Evolutionary conservation across 139 green algal species (phyloP).

Genomic region (Spirogloea muscicola): DNA sequence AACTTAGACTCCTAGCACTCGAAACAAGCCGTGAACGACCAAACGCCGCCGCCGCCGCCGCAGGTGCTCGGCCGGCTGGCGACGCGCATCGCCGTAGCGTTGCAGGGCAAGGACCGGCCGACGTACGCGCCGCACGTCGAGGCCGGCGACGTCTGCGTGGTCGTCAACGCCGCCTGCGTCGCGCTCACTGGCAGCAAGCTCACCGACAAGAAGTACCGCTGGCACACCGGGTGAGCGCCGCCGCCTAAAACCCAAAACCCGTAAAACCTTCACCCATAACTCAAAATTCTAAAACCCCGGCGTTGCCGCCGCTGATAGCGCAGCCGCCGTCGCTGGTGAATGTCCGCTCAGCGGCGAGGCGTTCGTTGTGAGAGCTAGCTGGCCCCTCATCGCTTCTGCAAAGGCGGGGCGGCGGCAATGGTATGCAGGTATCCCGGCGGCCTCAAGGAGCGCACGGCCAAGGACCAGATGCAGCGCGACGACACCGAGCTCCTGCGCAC

Average conservation of each 20-base stretch:
- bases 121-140: conserved; percentile 51
- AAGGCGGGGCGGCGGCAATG: not conserved
- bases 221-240: conserved; percentile 57
- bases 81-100: conserved; percentile 35
- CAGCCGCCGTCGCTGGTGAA: too few species aligned
- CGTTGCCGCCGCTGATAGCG: too few species aligned
- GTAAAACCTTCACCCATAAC: too few species aligned
- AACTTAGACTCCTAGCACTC: too few species aligned
- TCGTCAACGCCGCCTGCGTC: conserved; percentile 54
- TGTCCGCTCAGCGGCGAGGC: too few species aligned
- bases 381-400: too few species aligned
- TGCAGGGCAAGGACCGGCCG: conserved; percentile 62
- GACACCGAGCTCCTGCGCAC: conserved; percentile 49
- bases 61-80: conserved; percentile 42
- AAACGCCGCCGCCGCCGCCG: too few species aligned
- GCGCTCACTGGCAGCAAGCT: conserved; percentile 55
- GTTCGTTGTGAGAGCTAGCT: too few species aligned
- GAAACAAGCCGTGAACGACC: too few species aligned
- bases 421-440: conserved; percentile 52
- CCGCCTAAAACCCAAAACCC: too few species aligned
- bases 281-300: too few species aligned
- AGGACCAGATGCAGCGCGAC: conserved; percentile 45
- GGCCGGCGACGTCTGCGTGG: conserved; percentile 54
- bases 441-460: conserved; percentile 49
- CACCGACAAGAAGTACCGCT: conserved; percentile 51